These are phyloP conservation scores for Cladosporium sp. DNA, from an alignment of 2,329 filamentous ascomycete species.

Conservation along the genomic window DNA sequence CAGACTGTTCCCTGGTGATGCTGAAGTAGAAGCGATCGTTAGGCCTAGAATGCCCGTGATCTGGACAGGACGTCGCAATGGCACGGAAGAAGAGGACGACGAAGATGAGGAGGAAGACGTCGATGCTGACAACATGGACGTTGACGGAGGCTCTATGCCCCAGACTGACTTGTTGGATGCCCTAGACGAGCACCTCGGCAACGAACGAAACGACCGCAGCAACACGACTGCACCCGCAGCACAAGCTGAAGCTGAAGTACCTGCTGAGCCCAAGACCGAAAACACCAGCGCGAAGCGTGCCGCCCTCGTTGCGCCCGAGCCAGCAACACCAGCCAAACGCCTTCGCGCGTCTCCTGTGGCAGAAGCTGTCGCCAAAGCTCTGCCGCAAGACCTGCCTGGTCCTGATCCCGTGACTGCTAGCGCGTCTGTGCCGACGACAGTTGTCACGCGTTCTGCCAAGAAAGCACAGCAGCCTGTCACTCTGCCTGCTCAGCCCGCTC, in stretches of 20 bases:
- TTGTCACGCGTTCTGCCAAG: slow-evolving; percentile 11
- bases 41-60: slow-evolving; percentile 46
- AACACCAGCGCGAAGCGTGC: slow-evolving; percentile 8
- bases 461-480: slow-evolving; percentile 7
- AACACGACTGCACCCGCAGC: neutral
- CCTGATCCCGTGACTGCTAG: slow-evolving; percentile 13
- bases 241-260: neutral
- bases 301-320: slow-evolving; percentile 10
- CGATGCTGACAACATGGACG: slow-evolving; percentile 14
- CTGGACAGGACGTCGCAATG: slow-evolving; percentile 17
- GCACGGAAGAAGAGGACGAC: slow-evolving; percentile 15
- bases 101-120: slow-evolving; percentile 19
- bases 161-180: slow-evolving; percentile 5
- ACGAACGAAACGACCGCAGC: neutral
- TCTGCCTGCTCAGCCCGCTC: slow-evolving; percentile 3
- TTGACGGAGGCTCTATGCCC: neutral
- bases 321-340: slow-evolving; percentile 17
- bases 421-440: slow-evolving; percentile 6
- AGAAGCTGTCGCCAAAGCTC: slow-evolving; percentile 7
- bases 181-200: slow-evolving; percentile 9
- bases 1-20: slow-evolving; percentile 58
- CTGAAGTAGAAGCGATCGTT: slow-evolving; percentile 68
- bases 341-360: slow-evolving; percentile 19
- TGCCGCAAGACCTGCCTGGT: slow-evolving; percentile 8
- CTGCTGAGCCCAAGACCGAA: slow-evolving; percentile 3